Base-by-base conservation (phyloP, 2,329 filamentous ascomycete genomes). In the Aspergillus clavatus region DNA sequence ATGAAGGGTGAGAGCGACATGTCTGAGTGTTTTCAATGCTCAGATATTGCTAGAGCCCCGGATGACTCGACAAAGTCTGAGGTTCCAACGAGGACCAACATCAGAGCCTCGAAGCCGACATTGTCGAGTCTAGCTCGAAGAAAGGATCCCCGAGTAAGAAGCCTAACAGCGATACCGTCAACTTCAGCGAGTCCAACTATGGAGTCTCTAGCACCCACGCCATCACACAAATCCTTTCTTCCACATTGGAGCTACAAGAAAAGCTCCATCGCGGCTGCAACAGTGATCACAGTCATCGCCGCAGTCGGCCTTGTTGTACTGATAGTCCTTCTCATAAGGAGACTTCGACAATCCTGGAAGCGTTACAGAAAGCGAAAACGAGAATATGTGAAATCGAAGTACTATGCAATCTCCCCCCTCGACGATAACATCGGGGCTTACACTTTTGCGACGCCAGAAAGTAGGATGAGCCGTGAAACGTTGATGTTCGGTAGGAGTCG, bases 401-500 rank as follows among this genome's bases (percentile, higher is more conserved):
- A 54, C 16, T 56, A 52, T 5, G 45, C 42, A 6, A 42, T 57
- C 5, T 48, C 48, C 7, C 31, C 58, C n/a, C 46, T 39, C 10
- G 53, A 54, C n/a, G 54, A 57, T 12, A 55, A 53, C 8, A 39
- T 55, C 10, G 51, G 7, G 51, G 52, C 28, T 46, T 54, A 38
- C 46, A 52, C 54, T 46, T 48, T 40, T 12, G 27, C 47, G 7
- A 41, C 44, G 7, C 51, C 47, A 1, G 52, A 61, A 18, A 39
- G 23, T 36, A 48, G 44, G 18, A 43, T 40, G 4, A 52, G 50
- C 28, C 57, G 62, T 5, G 56, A 56, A 22, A 60, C 55, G 8
- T 33, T 63, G 21, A 65, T 65, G 59, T 62, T 62, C 40, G 56
- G 54, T 39, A 54, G 53, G 7, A 60, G 54, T 18, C 46, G 47